These are phyloP conservation scores for Pleurotus cornucopiae DNA, from an alignment of 768 basidiomycete species.

Conservation along the genomic window DNA sequence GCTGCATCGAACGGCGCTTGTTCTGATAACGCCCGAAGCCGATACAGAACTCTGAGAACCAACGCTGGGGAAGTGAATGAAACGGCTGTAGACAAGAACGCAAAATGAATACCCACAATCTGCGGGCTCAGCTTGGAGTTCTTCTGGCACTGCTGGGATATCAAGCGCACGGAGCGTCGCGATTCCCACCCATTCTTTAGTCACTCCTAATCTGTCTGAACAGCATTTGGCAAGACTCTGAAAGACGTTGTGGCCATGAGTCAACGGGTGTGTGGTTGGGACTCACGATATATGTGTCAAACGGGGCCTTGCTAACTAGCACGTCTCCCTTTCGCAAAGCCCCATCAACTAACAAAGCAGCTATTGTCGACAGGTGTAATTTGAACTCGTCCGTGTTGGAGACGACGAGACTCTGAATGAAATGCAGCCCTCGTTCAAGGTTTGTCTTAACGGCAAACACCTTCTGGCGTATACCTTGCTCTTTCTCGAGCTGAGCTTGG, in stretches of 20 bases:
- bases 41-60: slow-evolving; percentile 80
- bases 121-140: slow-evolving; percentile 68
- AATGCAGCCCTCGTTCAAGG: slow-evolving; percentile 62
- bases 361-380: slow-evolving; percentile 52
- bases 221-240: slow-evolving; percentile 70
- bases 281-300: slow-evolving; percentile 77
- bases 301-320: slow-evolving; percentile 60
- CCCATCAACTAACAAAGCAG: slow-evolving; percentile 59
- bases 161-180: slow-evolving; percentile 77
- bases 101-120: slow-evolving; percentile 37
- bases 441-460: slow-evolving; percentile 51
- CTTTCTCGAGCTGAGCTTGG: slow-evolving; percentile 78
- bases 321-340: slow-evolving; percentile 54
- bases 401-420: slow-evolving; percentile 61
- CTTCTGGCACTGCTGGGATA: slow-evolving; percentile 63
- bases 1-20: slow-evolving; percentile 79
- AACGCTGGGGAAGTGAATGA: slow-evolving; percentile 45
- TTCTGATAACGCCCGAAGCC: slow-evolving; percentile 76
- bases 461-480: slow-evolving; percentile 58
- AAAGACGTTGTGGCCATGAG: not conserved
- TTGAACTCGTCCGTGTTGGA: slow-evolving; percentile 48
- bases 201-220: slow-evolving; percentile 67
- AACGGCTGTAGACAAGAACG: not conserved
- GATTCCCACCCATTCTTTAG: slow-evolving; percentile 73
- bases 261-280: not conserved